These are phyloP conservation scores for Galerina sulciceps DNA, from an alignment of 768 basidiomycete species.

Conservation along the genomic window DNA sequence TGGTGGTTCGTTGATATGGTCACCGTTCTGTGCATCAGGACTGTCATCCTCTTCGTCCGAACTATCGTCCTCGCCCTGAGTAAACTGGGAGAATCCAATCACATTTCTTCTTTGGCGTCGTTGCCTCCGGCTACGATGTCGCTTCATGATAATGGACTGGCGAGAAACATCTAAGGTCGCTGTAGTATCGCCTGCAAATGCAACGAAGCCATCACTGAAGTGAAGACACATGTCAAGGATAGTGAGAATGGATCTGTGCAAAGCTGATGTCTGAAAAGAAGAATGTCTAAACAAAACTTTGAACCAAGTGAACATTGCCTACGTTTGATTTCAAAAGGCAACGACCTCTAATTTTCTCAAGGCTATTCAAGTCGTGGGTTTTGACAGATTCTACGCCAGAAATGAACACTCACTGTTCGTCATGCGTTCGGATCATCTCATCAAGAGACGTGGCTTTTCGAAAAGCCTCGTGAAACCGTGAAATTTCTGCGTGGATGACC, in stretches of 20 bases:
- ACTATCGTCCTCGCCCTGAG: slow-evolving; percentile 36
- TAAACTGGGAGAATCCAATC: slow-evolving; percentile 60
- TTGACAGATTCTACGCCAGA: not conserved
- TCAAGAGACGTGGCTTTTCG: slow-evolving; percentile 66
- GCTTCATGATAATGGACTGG: slow-evolving; percentile 53
- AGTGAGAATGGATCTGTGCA: slow-evolving; percentile 68
- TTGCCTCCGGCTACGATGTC: slow-evolving; percentile 67
- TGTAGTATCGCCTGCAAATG: slow-evolving; percentile 63
- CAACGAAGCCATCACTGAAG: slow-evolving; percentile 66
- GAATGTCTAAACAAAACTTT: not conserved
- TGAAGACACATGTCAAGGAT: slow-evolving; percentile 76
- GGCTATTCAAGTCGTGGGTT: slow-evolving; percentile 37
- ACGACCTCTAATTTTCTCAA: slow-evolving; percentile 60
- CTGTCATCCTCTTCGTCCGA: slow-evolving; percentile 54
- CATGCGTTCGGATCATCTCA: slow-evolving; percentile 73
- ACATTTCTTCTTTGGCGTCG: slow-evolving; percentile 57
- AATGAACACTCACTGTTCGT: slow-evolving; percentile 60
- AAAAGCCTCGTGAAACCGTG: slow-evolving; percentile 62
- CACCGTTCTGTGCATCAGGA: slow-evolving; percentile 30
- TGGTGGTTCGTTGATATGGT: slow-evolving; percentile 4
- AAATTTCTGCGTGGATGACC: slow-evolving; percentile 72
- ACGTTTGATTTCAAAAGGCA: slow-evolving; percentile 72
- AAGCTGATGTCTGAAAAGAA: slow-evolving; percentile 55
- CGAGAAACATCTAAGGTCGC: slow-evolving; percentile 61
- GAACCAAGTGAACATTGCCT: slow-evolving; percentile 7